Conservation (phyloP, 306 rosid genomes). For the Cucurbita maxima region DNA sequence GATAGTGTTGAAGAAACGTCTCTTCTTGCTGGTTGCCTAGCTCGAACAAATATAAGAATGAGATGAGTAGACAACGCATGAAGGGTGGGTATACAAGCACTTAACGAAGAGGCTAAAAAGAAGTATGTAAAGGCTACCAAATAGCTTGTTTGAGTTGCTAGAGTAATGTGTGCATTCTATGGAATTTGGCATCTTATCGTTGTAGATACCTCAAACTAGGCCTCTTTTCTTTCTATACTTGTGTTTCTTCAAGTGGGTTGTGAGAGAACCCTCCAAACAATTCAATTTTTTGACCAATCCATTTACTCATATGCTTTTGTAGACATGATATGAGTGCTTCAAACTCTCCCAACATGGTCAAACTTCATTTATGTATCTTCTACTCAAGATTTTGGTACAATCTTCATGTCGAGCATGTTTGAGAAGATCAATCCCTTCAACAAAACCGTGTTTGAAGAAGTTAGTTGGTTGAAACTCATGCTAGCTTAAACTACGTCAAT, state of each 20-base stretch:
- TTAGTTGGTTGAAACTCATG: too few relatives aligned
- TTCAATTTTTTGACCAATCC: not conserved
- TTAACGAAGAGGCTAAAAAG: not conserved
- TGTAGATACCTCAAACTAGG: not conserved
- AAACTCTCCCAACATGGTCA: too few relatives aligned
- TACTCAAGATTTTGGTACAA: too few relatives aligned
- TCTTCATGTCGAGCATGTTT: too few relatives aligned
- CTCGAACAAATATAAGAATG: not conserved
- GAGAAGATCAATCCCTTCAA: too few relatives aligned
- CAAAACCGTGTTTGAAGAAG: too few relatives aligned
- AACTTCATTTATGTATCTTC: too few relatives aligned
- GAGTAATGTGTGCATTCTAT: not conserved
- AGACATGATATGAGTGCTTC: too few relatives aligned
- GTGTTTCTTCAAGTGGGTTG: not conserved
- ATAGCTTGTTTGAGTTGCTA: not conserved
- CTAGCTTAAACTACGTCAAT: too few relatives aligned
- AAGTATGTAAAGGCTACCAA: not conserved
- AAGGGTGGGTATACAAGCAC: not conserved
- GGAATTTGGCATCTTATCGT: not conserved
- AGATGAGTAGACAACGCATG: slow-evolving; percentile 5
- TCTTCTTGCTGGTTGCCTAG: not conserved
- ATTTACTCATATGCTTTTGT: not conserved
- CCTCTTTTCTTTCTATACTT: not conserved
- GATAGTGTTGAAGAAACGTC: not conserved
- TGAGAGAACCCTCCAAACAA: not conserved